phyloP scores from a whole-genome alignment of 495 filamentous ascomycete species.

The Arthonia radiata region DNA sequence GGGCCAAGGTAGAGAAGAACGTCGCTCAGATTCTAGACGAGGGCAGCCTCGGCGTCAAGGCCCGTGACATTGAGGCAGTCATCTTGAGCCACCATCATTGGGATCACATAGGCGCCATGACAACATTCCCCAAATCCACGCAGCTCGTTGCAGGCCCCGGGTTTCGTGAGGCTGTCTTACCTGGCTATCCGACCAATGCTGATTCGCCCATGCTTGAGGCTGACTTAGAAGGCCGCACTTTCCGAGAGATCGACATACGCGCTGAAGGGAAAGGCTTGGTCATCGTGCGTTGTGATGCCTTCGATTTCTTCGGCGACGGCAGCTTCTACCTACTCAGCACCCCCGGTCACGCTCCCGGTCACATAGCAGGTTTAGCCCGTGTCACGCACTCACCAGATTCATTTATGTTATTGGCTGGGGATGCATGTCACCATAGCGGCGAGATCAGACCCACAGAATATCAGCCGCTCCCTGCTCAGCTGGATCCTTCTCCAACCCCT shows the following conservation, averaged over 20 bases:
- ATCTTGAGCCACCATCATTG: slow-evolving; percentile 15
- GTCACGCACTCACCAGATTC: slow-evolving; percentile 19
- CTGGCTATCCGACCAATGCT: slow-evolving; percentile 14
- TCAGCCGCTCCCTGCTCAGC: slow-evolving; percentile 3
- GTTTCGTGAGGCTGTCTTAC: slow-evolving; percentile 4
- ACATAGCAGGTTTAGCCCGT: slow-evolving; percentile 29
- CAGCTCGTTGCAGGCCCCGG: slow-evolving; percentile 6
- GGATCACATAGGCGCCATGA: slow-evolving; percentile 24
- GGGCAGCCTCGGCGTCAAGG: slow-evolving; percentile 1
- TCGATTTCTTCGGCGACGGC: slow-evolving; percentile 28
- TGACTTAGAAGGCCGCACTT: slow-evolving; percentile 6
- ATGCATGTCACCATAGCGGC: slow-evolving; percentile 13
- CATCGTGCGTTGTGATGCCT: slow-evolving; percentile 13
- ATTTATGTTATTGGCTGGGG: slow-evolving; percentile 13
- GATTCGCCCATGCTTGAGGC: slow-evolving; percentile 5
- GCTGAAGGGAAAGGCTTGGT: slow-evolving; percentile 4
- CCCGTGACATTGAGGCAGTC: slow-evolving; percentile 5
- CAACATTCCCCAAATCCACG: slow-evolving; percentile 14
- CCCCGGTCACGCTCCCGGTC: slow-evolving; percentile 31
- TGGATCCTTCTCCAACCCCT: slow-evolving; percentile 3
- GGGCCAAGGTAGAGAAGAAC: slow-evolving; percentile 3
- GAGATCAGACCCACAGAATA: slow-evolving; percentile 4
- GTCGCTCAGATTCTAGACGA: slow-evolving; percentile 4
- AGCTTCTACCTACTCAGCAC: slow-evolving; percentile 31
- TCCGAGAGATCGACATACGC: slow-evolving; percentile 13